Conservation (phyloP, 106 monocot genomes). For the Triglochin maritima region DNA sequence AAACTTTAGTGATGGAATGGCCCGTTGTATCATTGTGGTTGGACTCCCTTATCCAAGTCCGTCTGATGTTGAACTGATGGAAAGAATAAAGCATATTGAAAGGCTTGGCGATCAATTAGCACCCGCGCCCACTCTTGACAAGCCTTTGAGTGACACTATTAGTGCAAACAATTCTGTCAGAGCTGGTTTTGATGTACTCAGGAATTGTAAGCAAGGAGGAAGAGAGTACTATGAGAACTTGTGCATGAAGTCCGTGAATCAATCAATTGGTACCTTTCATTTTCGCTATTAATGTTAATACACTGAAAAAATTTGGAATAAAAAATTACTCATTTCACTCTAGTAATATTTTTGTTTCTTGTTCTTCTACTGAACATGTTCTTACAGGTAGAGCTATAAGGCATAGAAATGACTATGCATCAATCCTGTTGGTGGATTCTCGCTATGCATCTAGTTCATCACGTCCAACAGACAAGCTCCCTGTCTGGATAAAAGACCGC, state of each 20-base stretch:
- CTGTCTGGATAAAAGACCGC: conserved; percentile 70
- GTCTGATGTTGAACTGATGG: conserved; percentile 75
- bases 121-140: background rate
- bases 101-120: conserved; percentile 35
- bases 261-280: conserved; percentile 62
- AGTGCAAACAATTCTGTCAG: conserved; percentile 16
- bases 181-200: conserved; percentile 66
- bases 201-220: conserved; percentile 64
- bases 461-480: conserved; percentile 60
- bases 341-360: no score
- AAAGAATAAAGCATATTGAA: conserved; percentile 88
- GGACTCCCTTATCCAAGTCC: conserved; percentile 95
- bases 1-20: conserved; percentile 96
- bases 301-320: no score
- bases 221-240: conserved; percentile 95
- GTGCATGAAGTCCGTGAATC: conserved; percentile 99
- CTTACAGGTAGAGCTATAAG: conserved; percentile 80
- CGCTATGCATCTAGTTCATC: conserved; percentile 41
- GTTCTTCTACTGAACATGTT: conserved; percentile 5
- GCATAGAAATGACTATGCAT: conserved; percentile 90
- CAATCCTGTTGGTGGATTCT: conserved; percentile 84
- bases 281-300: background rate
- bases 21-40: conserved; percentile 88
- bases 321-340: no score
- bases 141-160: conserved; percentile 8